A percentile compares a stretch with the other conserved stretches of the same genome.
phyloP scores from a whole-genome alignment of 306 rosid species.

The Heteromeles arbutifolia region DNA sequence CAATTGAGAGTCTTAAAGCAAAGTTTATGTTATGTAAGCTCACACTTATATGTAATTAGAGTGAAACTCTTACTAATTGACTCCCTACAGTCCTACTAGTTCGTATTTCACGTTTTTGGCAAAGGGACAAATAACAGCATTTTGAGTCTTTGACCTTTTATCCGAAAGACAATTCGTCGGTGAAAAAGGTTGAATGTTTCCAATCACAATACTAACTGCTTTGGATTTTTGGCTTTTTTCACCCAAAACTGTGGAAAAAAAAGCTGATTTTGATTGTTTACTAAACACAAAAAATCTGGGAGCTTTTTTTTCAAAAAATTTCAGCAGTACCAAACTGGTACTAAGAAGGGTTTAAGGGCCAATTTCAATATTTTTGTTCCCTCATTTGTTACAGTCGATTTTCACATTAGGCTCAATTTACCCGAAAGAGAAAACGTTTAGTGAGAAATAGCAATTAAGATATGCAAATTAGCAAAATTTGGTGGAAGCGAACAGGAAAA shows the following conservation, averaged over 20 bases:
- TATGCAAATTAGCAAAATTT: background rate
- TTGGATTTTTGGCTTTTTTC: no score
- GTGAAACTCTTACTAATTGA: background rate
- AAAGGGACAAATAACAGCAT: background rate
- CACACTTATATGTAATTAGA: background rate
- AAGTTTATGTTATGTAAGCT: background rate
- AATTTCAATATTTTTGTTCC: background rate
- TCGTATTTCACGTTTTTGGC: background rate
- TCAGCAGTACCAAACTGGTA: no score
- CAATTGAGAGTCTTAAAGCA: background rate
- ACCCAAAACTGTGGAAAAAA: no score
- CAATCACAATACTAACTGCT: background rate
- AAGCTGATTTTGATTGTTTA: no score
- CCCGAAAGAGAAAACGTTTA: background rate
- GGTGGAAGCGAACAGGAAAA: background rate
- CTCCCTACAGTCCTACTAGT: background rate
- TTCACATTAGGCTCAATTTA: background rate
- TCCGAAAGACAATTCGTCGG: background rate
- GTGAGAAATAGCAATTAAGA: background rate
- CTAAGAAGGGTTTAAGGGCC: background rate
- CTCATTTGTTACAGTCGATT: background rate
- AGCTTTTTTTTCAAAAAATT: no score
- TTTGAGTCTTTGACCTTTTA: background rate
- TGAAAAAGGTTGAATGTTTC: background rate
- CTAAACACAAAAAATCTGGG: no score